These are phyloP conservation scores for Celoporthe dispersa DNA, from an alignment of 2,329 filamentous ascomycete species.

Conservation along the genomic window DNA sequence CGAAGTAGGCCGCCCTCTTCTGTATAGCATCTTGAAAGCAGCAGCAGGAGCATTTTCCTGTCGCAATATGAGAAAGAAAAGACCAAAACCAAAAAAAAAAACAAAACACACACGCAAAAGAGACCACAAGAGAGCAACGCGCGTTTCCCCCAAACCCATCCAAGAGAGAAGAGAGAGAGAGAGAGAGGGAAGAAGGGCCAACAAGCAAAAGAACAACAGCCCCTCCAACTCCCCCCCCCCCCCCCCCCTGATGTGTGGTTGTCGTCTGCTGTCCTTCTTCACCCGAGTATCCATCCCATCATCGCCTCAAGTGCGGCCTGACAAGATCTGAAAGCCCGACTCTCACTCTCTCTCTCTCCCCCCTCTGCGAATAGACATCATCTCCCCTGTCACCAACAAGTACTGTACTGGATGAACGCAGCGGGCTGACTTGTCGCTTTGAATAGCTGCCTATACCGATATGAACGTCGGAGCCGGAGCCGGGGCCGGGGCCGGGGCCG, in stretches of 20 bases:
- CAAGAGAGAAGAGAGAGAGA: not conserved
- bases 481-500: constrained; percentile 29
- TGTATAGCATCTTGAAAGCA: constrained; percentile 61
- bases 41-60: constrained; percentile 42
- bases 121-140: not conserved
- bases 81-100: constrained; percentile 36
- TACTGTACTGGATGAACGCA: constrained; percentile 25
- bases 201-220: not conserved
- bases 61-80: constrained; percentile 41
- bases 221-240: not conserved
- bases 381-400: constrained; percentile 14
- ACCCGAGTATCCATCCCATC: not conserved
- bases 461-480: constrained; percentile 46
- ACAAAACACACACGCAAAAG: constrained; percentile 28
- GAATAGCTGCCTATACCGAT: constrained; percentile 58
- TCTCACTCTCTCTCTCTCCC: constrained; percentile 33
- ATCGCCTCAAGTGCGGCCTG: constrained; percentile 31
- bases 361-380: constrained; percentile 32
- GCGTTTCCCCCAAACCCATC: not conserved
- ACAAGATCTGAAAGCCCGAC: constrained; percentile 20
- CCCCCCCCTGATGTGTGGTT: not conserved
- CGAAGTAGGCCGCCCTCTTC: constrained; percentile 90
- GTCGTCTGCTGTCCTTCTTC: not conserved
- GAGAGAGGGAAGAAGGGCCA: not conserved
- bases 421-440: constrained; percentile 37